These are phyloP conservation scores for Zea luxurians DNA, from an alignment of 176 grass and related monocot species.

Conservation along the genomic window DNA sequence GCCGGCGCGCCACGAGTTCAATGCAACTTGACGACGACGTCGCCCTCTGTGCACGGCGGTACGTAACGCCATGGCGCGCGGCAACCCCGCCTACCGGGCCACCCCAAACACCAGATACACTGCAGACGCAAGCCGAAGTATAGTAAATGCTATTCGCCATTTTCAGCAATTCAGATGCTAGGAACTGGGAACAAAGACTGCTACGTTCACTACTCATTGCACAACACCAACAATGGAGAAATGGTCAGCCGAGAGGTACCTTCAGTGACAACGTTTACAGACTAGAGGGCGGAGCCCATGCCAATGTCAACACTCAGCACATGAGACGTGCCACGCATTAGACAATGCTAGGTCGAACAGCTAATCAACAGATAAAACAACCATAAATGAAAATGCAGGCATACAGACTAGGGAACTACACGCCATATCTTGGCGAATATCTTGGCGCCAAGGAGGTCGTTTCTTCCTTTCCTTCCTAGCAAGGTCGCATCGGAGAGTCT, in stretches of 20 bases:
- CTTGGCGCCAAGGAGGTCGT: slow-evolving; percentile 2
- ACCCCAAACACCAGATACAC: neutral
- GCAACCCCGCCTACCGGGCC: neutral
- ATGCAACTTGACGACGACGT: neutral
- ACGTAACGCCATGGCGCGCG: neutral
- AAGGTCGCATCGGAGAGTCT: neutral
- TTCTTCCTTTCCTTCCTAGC: slow-evolving; percentile 33
- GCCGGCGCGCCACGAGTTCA: neutral
- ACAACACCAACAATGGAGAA: slow-evolving; percentile 33
- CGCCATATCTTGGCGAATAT: slow-evolving; percentile 47
- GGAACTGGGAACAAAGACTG: slow-evolving; percentile 17
- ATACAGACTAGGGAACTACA: slow-evolving; percentile 50
- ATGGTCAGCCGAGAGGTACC: slow-evolving; percentile 39
- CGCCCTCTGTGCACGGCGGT: neutral
- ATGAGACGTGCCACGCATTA: slow-evolving; percentile 30
- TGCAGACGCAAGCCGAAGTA: neutral
- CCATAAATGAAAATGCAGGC: slow-evolving; percentile 17
- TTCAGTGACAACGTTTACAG: slow-evolving; percentile 36
- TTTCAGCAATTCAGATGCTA: neutral
- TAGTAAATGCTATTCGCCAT: neutral
- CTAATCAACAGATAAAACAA: slow-evolving; percentile 31
- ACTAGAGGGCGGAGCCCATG: neutral
- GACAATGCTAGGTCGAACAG: slow-evolving; percentile 31
- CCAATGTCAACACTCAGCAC: slow-evolving; percentile 29
- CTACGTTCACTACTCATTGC: slow-evolving; percentile 23